Percentiles rank a stretch among this genome's conserved stretches.
Conservation (phyloP, 352 stramenopile genomes). For the Globisporangium iwayamae region DNA sequence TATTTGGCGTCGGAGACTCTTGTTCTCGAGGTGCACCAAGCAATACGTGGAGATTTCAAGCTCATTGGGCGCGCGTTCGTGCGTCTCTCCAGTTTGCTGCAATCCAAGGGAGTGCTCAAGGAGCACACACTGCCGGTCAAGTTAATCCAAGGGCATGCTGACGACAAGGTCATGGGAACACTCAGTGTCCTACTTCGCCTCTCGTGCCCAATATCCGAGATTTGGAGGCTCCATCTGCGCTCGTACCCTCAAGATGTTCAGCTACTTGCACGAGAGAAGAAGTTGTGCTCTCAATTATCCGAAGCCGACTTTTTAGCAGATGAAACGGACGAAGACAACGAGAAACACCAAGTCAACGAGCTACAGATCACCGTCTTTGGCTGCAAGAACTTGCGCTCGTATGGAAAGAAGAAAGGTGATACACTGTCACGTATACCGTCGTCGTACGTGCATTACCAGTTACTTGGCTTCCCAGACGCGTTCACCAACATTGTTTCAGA, state of each 20-base stretch:
- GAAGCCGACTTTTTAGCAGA: constrained; percentile 19
- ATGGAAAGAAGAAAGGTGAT: constrained; percentile 32
- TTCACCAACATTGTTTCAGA: constrained; percentile 85
- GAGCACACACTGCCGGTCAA: constrained; percentile 49
- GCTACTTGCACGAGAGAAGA: constrained; percentile 31
- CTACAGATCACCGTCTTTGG: constrained; percentile 67
- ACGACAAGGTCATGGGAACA: constrained; percentile 47
- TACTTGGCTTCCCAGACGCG: constrained; percentile 84
- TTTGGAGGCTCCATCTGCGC: constrained; percentile 89
- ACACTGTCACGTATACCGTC: constrained; percentile 42
- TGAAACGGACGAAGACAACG: constrained; percentile 17
- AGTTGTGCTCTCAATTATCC: constrained; percentile 10
- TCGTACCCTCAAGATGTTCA: constrained; percentile 83
- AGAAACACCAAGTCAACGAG: constrained; percentile 41
- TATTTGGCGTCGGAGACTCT: constrained; percentile 89
- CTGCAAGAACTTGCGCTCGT: constrained; percentile 51
- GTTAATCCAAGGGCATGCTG: constrained; percentile 20
- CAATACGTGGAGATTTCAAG: constrained; percentile 85
- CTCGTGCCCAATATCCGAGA: constrained; percentile 86
- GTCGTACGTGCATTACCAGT: constrained; percentile 89
- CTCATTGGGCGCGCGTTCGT: constrained; percentile 71
- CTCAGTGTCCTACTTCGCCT: constrained; percentile 85
- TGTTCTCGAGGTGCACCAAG: constrained; percentile 87
- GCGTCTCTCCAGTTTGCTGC: constrained; percentile 67
- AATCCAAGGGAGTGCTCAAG: constrained; percentile 74